phyloP scores from a whole-genome alignment of 2,329 filamentous ascomycete species.

The Hypoxylon sp. region DNA sequence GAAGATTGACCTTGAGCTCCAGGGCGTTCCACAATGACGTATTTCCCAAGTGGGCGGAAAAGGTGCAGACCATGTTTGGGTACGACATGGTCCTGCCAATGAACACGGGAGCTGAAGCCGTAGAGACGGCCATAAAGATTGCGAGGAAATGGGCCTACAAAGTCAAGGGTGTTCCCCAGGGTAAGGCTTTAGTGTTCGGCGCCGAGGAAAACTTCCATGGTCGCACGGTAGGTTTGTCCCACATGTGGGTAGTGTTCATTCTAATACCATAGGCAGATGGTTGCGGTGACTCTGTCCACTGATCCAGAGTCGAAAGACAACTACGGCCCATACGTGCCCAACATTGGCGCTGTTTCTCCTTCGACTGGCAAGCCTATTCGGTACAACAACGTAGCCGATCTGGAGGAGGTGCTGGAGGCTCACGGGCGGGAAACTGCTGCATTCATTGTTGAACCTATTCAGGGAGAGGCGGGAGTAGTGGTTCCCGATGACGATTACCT shows the following conservation, averaged over 20 bases:
- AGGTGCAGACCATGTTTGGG: slow-evolving; percentile 88
- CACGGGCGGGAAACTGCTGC: slow-evolving; percentile 90
- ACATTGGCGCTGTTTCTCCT: slow-evolving; percentile 83
- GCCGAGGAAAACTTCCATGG: slow-evolving; percentile 97
- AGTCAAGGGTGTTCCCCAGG: slow-evolving; percentile 88
- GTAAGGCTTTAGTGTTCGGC: slow-evolving; percentile 87
- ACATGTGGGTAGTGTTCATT: slow-evolving; percentile 2
- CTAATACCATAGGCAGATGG: slow-evolving; percentile 72
- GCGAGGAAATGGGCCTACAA: slow-evolving; percentile 99
- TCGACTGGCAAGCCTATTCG: slow-evolving; percentile 82
- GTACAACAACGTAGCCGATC: slow-evolving; percentile 87
- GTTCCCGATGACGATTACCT: slow-evolving; percentile 95
- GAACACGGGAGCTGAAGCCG: slow-evolving; percentile 97
- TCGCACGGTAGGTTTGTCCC: slow-evolving; percentile 77
- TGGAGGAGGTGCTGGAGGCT: slow-evolving; percentile 82
- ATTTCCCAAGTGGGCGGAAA: slow-evolving; percentile 95
- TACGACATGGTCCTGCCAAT: slow-evolving; percentile 99
- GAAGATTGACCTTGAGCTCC: slow-evolving; percentile 90
- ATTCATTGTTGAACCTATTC: slow-evolving; percentile 96
- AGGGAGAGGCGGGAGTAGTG: slow-evolving; percentile 96
- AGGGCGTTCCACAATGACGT: slow-evolving; percentile 99
- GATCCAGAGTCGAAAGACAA: slow-evolving; percentile 97
- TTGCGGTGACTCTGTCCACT: slow-evolving; percentile 93
- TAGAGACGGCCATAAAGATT: slow-evolving; percentile 96
- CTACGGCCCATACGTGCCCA: slow-evolving; percentile 95